These are phyloP conservation scores for Verticillium nonalfalfae DNA, from an alignment of 2,329 filamentous ascomycete species.

Conservation along the genomic window DNA sequence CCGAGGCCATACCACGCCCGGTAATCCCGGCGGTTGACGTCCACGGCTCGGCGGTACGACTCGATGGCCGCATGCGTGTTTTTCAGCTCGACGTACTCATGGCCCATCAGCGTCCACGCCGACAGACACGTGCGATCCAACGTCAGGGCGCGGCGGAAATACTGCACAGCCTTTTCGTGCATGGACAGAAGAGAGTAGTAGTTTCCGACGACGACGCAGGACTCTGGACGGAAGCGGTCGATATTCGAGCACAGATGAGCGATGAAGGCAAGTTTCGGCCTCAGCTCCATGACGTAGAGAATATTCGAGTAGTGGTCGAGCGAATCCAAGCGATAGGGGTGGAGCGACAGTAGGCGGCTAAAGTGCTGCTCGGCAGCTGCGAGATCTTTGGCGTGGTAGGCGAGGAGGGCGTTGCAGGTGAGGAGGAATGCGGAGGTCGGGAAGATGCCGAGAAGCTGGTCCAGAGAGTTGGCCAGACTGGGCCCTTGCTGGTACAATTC, in stretches of 20 bases:
- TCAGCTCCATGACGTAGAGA: conserved; percentile 82
- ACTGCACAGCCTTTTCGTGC: conserved; percentile 97
- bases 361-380: conserved; percentile 61
- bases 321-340: conserved; percentile 72
- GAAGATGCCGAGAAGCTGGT: conserved; percentile 77
- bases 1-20: conserved; percentile 96
- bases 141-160: conserved; percentile 88
- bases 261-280: conserved; percentile 86
- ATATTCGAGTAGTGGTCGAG: conserved; percentile 98
- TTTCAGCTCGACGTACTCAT: conserved; percentile 97
- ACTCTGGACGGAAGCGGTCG: conserved; percentile 94
- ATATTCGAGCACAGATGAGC: conserved; percentile 86
- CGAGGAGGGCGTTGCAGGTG: conserved; percentile 79
- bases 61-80: conserved; percentile 98
- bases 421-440: conserved; percentile 83
- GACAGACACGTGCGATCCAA: conserved; percentile 87
- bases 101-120: conserved; percentile 97
- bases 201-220: conserved; percentile 94
- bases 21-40: conserved; percentile 93
- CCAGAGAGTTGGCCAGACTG: conserved; percentile 65
- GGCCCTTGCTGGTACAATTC: conserved; percentile 85
- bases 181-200: conserved; percentile 93
- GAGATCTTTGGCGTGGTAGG: conserved; percentile 86
- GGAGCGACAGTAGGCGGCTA: conserved; percentile 72
- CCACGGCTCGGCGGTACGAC: conserved; percentile 89